Percentiles rank a stretch among this genome's conserved stretches.
phyloP scores from a whole-genome alignment of 768 basidiomycete species.

The Boletellus ananas region DNA sequence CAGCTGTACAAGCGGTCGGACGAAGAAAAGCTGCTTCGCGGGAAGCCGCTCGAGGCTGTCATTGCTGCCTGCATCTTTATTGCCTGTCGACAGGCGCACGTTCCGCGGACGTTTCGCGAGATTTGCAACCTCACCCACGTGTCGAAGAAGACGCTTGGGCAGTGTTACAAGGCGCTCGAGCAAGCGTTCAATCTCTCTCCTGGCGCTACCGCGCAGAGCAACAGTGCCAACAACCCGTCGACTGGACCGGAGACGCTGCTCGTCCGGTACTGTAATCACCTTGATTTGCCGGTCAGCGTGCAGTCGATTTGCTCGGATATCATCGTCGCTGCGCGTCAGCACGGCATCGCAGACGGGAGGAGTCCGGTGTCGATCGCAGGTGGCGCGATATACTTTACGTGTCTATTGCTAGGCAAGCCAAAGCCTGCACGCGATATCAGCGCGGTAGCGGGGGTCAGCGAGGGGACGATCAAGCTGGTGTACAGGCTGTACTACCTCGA shows the following conservation, averaged over 20 bases:
- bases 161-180: constrained; percentile 87
- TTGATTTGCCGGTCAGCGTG: constrained; percentile 78
- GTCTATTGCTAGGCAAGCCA: constrained; percentile 68
- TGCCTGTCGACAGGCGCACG: constrained; percentile 91
- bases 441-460: constrained; percentile 88
- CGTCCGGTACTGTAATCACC: constrained; percentile 91
- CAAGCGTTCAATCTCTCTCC: constrained; percentile 84
- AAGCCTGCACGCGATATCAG: constrained; percentile 86
- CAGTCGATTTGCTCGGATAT: constrained; percentile 83
- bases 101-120: constrained; percentile 94
- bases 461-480: constrained; percentile 90
- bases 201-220: constrained; percentile 62
- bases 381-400: constrained; percentile 92
- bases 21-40: constrained; percentile 89
- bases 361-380: constrained; percentile 99
- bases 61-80: constrained; percentile 99
- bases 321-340: constrained; percentile 72
- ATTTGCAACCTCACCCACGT: constrained; percentile 92
- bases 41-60: constrained; percentile 88
- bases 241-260: constrained; percentile 83
- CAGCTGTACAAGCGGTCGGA: constrained; percentile 96
- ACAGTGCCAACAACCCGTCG: constrained; percentile 36
- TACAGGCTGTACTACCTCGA: constrained; percentile 75
- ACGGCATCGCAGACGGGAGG: constrained; percentile 89
- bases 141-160: constrained; percentile 91